Evolutionary conservation across 345 rosid genomes (phyloP).

Genomic region (Arabidopsis thaliana): TAIR10.1 NC_003071.7:14156001-14156500

Average conservation of each 20-base stretch:
- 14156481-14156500: slow-evolving; percentile 64
- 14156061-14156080: slow-evolving; percentile 5
- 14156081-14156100: slow-evolving; percentile 83
- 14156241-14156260: slow-evolving; percentile 74
- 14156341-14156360: background rate
- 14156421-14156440: slow-evolving; percentile 14
- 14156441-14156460: slow-evolving; percentile 97
- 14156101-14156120: slow-evolving; percentile 91
- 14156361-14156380: background rate
- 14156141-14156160: slow-evolving; percentile 71
- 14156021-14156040: slow-evolving; percentile 37
- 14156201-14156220: slow-evolving; percentile 74
- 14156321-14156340: slow-evolving; percentile 2
- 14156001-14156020: slow-evolving; percentile 39
- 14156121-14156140: slow-evolving; percentile 93
- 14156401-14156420: background rate
- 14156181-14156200: slow-evolving; percentile 71
- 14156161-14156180: slow-evolving; percentile 72
- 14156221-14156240: slow-evolving; percentile 88
- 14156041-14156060: slow-evolving; percentile 6
- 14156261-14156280: slow-evolving; percentile 72
- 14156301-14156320: slow-evolving; percentile 61
- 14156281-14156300: slow-evolving; percentile 78
- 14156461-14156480: slow-evolving; percentile 96
- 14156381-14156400: background rate